phyloP scores from a whole-genome alignment of 495 filamentous ascomycete genomes.

The Aspergillus incahuasiensis region DNA sequence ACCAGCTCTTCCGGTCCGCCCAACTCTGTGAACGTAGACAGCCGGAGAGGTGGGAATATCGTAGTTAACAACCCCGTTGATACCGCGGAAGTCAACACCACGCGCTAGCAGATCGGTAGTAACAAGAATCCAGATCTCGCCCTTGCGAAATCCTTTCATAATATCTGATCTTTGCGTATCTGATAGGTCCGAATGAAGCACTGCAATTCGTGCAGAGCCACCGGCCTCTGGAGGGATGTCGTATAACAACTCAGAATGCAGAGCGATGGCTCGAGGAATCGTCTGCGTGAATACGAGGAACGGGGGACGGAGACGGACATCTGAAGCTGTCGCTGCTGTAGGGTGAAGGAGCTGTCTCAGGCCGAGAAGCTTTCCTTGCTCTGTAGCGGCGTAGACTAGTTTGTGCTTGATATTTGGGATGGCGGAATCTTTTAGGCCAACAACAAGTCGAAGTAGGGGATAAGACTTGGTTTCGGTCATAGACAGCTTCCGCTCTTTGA shows the following conservation, averaged over 20 bases:
- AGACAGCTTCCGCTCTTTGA: conserved; percentile 44
- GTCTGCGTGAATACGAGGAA: conserved; percentile 95
- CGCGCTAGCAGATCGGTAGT: conserved; percentile 90
- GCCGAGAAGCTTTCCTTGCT: conserved; percentile 88
- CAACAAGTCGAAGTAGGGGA: conserved; percentile 74
- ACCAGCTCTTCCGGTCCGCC: conserved; percentile 85
- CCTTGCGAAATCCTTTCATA: conserved; percentile 84
- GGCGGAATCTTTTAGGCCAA: conserved; percentile 91
- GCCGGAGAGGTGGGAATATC: conserved; percentile 87
- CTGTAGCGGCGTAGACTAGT: conserved; percentile 85
- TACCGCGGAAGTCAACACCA: conserved; percentile 84
- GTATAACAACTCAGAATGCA: conserved; percentile 87
- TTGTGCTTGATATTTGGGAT: conserved; percentile 86
- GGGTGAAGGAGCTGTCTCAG: conserved; percentile 90
- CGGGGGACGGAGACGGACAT: conserved; percentile 69
- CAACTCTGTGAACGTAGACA: conserved; percentile 88
- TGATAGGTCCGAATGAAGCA: conserved; percentile 82
- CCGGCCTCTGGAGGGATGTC: conserved; percentile 88
- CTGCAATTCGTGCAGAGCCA: conserved; percentile 78
- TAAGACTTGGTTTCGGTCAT: conserved; percentile 25
- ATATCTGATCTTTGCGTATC: conserved; percentile 68
- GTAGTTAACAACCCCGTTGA: conserved; percentile 95
- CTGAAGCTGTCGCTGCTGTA: conserved; percentile 50
- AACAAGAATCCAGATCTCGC: conserved; percentile 93
- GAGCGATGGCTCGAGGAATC: conserved; percentile 79